Base-by-base conservation (phyloP, 1,284 basidiomycete species). In the Pisolithus thermaeus region DNA sequence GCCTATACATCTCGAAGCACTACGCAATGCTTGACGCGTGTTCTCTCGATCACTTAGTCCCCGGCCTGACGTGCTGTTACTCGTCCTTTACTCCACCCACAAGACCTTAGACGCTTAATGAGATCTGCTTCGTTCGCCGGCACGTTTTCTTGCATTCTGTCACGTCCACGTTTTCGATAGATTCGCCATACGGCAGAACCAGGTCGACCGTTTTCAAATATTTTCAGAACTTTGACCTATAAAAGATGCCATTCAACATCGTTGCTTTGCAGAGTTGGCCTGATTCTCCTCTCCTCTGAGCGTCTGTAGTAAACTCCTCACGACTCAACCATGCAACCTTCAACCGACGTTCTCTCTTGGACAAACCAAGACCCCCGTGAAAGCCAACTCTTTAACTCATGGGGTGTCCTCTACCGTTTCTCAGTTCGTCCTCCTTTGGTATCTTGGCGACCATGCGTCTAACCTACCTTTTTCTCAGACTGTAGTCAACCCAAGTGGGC, bases 361-460 rank as follows among this genome's bases (percentile, higher is more conserved):
- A 90, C 89, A 45, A 88, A 84, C 69, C 81, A 84, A 61, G 88
- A 91, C 69, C 84, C 86, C 60, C 83, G 86, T 49, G 83, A 90
- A 67, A 90, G 89, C 60, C 74, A 80, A 54, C 77, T 92, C 56
- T 91, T 90, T 72, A 87, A 86, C 62, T 78, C 80, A 37, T 88
- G 80, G 78, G 88, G 87, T 53, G 76, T 87, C 51, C 73, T 87
- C 58, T 92, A 91, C 71, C 85, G 87, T 61, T 90, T 91, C 71
- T 78, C 84, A 67, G 87, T 87, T 62, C 58, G 71, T 56, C 52
- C 51, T 49, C 6, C 27, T 58, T 25, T 47, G 46, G 54, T 53
- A n/a, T 47, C 51, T 49, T 53, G 56, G 43, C 30, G 51, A 37
- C 53, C 44, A 20, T 1, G 32, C 32, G 32, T 57, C 59, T 65